These are phyloP conservation scores for Craterostigma plantagineum DNA, from an alignment of 257 asterid genomes.

Conservation along the genomic window DNA sequence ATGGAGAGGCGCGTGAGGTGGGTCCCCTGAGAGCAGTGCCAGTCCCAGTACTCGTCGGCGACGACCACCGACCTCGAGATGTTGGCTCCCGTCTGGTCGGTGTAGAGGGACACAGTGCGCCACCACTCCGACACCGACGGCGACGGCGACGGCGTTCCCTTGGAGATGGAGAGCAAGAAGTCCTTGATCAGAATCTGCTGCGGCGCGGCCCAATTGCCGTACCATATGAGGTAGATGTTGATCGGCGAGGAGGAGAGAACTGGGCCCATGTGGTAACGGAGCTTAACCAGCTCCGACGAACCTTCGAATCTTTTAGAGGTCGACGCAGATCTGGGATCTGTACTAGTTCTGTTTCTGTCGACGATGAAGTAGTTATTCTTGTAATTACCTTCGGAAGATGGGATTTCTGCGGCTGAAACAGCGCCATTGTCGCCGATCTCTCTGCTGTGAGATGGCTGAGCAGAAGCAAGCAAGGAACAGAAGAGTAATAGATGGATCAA, in stretches of 20 bases:
- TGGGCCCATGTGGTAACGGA: conserved; percentile 96
- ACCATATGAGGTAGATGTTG: conserved; percentile 78
- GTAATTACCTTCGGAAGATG: too few relatives aligned
- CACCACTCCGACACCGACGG: conserved; percentile 91
- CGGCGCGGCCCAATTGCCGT: conserved; percentile 52
- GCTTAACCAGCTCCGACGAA: conserved; percentile 54
- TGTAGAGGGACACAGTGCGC: conserved; percentile 59
- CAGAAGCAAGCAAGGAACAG: too few relatives aligned
- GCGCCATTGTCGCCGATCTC: too few relatives aligned
- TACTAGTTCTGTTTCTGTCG: too few relatives aligned
- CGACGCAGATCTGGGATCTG: conserved; percentile 4
- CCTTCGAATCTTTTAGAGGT: conserved; percentile 66
- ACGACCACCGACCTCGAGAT: conserved; percentile 43
- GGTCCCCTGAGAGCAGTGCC: conserved; percentile 42
- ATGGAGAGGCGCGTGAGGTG: conserved; percentile 54
- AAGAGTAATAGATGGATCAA: too few relatives aligned
- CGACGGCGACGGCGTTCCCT: conserved; percentile 38
- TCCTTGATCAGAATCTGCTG: conserved; percentile 64
- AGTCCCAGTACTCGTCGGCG: conserved; percentile 69
- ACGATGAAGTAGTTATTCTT: too few relatives aligned
- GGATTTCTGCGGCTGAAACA: too few relatives aligned
- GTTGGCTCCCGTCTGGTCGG: conserved; percentile 84
- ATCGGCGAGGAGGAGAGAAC: conserved; percentile 84
- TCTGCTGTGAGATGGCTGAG: too few relatives aligned
- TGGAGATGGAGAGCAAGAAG: conserved; percentile 66